Evolutionary conservation across 129 eudicot genomes (phyloP).

Genomic region (Flaveria trinervia): DNA sequence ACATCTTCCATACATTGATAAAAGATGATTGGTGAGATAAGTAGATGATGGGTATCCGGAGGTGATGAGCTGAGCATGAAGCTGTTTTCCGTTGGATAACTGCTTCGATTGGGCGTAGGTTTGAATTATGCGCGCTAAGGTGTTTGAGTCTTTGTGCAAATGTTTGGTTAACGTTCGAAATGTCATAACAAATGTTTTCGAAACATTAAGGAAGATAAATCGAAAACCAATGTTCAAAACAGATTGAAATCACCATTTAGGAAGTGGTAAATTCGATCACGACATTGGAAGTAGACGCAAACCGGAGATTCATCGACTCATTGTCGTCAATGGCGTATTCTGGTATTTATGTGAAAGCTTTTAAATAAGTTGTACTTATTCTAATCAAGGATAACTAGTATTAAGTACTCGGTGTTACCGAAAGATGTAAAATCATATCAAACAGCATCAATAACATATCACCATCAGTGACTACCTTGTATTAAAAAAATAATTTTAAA

Average conservation of each 20-base stretch:
- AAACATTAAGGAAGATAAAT: neutral
- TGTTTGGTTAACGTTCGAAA: constrained; percentile 31
- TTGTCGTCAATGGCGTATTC: no score
- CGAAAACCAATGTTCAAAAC: neutral
- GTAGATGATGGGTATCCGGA: constrained; percentile 36
- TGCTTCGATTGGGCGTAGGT: constrained; percentile 40
- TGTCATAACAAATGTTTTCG: constrained; percentile 29
- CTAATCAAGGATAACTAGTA: no score
- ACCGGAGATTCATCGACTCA: no score
- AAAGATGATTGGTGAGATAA: constrained; percentile 42
- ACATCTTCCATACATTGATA: constrained; percentile 44
- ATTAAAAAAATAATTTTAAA: no score
- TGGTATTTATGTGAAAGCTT: no score
- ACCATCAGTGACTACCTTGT: no score
- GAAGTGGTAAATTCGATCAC: no score
- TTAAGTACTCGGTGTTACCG: no score
- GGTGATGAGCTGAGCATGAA: constrained; percentile 47
- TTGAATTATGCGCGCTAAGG: constrained; percentile 39
- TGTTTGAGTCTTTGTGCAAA: constrained; percentile 33
- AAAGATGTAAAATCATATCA: no score
- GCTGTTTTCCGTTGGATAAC: constrained; percentile 41
- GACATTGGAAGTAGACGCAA: no score
- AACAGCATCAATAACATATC: no score
- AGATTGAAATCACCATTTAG: neutral
- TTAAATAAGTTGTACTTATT: no score